Evolutionary conservation across 2,329 filamentous ascomycete species (phyloP), one percentile per base, ranked within the genome.

Genomic region (Cladosporium velox): DNA sequence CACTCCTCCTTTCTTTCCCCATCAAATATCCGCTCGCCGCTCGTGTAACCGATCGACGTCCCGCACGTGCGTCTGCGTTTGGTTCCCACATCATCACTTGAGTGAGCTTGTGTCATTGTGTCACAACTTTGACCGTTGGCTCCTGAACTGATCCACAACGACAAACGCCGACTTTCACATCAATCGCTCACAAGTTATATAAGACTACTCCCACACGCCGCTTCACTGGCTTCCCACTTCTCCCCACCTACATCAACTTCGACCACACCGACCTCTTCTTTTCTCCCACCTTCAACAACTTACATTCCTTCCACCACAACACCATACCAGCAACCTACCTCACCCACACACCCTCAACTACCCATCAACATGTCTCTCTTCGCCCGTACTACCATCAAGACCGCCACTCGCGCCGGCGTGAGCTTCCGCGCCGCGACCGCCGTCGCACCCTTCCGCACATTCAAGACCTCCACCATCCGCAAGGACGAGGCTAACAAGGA

Each of bases 401-500:
- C 57, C 34, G 65, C 64, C 35, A 54, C 41, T 64, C 67, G 66
- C 64, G 61, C 51, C 21, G 54, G 51, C 30, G 35, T 54, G 21
- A 38, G 24, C 51, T 41, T 57, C 66, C 61, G 68, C 55, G 67
- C 52, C 18, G 41, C 66, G 12, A n/a, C 51, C 55, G 35, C 44
- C 44, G 26, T 57, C 18, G 21, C 67, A 8, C 57, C 57, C n/a
- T 11, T 65, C 34, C 55, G 66, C 51, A 64, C 68, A 14, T 74
- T 75, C 70, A 69, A 64, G 24, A 68, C 68, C 15, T 34, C 61
- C 18, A 28, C 38, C 51, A 57, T 69, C 65, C 44, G 63, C 69
- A 54, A 74, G 70, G 68, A 68, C 35, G 21, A 69, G 66, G 57
- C 73, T 71, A 18, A 70, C 72, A 14, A 65, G 30, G 68, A 71